Evolutionary conservation across 2,329 filamentous ascomycete species (phyloP).

Genomic region (Cytospora leucostoma): DNA sequence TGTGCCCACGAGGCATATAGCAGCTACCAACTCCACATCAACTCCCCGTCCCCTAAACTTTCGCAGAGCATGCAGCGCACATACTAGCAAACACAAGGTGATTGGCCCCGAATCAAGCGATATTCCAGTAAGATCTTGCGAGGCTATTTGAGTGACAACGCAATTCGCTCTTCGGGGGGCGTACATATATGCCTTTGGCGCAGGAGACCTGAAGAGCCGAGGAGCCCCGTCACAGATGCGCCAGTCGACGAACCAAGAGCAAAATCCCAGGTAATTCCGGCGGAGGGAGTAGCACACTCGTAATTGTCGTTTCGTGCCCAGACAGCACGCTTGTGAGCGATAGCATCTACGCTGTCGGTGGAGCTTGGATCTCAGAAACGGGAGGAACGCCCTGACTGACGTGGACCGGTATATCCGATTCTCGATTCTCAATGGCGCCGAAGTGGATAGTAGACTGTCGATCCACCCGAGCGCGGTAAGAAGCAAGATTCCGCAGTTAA

Average conservation of each 20-base stretch:
- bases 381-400: background rate
- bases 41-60: conserved; percentile 24
- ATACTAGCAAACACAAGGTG: conserved; percentile 42
- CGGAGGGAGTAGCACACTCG: conserved; percentile 48
- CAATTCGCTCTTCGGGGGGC: conserved; percentile 47
- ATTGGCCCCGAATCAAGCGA: conserved; percentile 40
- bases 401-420: background rate
- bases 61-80: conserved; percentile 43
- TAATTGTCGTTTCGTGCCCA: conserved; percentile 50
- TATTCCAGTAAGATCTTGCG: conserved; percentile 42
- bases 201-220: conserved; percentile 44
- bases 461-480: too few species aligned
- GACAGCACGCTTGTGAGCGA: conserved; percentile 50
- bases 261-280: conserved; percentile 45
- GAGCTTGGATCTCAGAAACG: conserved; percentile 38
- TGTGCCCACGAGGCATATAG: background rate
- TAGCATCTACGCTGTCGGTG: conserved; percentile 49
- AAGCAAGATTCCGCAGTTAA: too few species aligned
- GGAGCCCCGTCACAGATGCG: conserved; percentile 39
- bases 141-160: conserved; percentile 49
- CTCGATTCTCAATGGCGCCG: background rate
- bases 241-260: conserved; percentile 46
- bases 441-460: background rate
- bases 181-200: conserved; percentile 53
- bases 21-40: too few species aligned